phyloP scores from a whole-genome alignment of 2,329 filamentous ascomycete genomes.

The Sordariomycetes sp. region DNA sequence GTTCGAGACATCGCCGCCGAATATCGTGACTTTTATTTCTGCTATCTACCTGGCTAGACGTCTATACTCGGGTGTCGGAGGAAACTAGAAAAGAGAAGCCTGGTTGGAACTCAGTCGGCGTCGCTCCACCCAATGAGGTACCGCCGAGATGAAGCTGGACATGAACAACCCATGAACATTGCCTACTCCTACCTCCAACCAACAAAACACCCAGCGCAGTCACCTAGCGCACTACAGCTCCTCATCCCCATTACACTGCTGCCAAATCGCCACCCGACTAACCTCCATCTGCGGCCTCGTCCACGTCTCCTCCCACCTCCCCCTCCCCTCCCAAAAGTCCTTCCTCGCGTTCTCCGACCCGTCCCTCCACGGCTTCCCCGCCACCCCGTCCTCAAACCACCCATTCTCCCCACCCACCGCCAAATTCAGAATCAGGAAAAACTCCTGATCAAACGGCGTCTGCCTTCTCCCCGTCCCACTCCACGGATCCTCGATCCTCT shows the following conservation, averaged over 20 bases:
- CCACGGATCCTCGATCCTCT: constrained; percentile 55
- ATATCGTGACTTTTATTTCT: no score
- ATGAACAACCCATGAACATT: background rate
- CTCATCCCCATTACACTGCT: constrained; percentile 55
- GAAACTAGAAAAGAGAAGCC: no score
- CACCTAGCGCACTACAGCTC: constrained; percentile 24
- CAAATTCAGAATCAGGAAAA: constrained; percentile 67
- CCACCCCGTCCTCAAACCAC: constrained; percentile 64
- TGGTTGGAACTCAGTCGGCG: no score
- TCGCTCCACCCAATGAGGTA: no score
- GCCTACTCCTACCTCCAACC: background rate
- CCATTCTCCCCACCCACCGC: constrained; percentile 71
- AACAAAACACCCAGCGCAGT: constrained; percentile 12
- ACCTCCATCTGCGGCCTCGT: constrained; percentile 56
- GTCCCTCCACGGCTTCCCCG: constrained; percentile 71
- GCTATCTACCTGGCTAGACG: no score
- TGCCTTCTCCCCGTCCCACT: constrained; percentile 45
- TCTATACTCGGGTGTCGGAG: no score
- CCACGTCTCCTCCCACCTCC: constrained; percentile 64
- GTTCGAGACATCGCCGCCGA: no score
- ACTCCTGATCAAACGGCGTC: constrained; percentile 65
- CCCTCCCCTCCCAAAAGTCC: constrained; percentile 65
- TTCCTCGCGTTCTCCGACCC: constrained; percentile 51
- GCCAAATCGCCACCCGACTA: constrained; percentile 59
- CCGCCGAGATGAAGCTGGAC: no score